Evolutionary conservation across 2,329 filamentous ascomycete species (phyloP).

Genomic region (Pyricularia sp.): DNA sequence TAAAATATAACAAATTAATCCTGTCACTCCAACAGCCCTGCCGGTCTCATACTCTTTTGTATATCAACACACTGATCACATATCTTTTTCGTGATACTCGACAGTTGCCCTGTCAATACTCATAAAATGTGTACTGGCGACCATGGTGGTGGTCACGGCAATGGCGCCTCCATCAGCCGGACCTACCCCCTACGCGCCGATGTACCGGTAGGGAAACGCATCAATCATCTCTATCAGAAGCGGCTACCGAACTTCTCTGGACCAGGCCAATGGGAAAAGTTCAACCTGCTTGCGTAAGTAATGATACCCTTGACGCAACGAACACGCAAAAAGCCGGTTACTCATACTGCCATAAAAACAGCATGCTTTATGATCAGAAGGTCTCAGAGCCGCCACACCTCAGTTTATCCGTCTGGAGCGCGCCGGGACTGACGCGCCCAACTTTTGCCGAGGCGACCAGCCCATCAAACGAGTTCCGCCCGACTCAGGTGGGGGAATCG

Average conservation of each 20-base stretch:
- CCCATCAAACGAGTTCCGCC: constrained; percentile 6
- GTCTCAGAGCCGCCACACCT: constrained; percentile 8
- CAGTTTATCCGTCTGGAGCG: constrained; percentile 9
- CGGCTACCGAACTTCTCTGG: constrained; percentile 13
- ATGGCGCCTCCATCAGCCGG: not conserved
- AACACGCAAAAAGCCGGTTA: not conserved
- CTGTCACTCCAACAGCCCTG: not conserved
- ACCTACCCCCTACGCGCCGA: constrained; percentile 12
- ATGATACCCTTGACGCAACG: constrained; percentile 3
- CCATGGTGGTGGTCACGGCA: not conserved
- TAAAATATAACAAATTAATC: not conserved
- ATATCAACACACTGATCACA: not conserved
- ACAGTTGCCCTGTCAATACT: not conserved
- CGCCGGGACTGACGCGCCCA: constrained; percentile 8
- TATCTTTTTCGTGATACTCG: not conserved
- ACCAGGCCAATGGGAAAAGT: constrained; percentile 12
- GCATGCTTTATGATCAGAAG: constrained; percentile 8
- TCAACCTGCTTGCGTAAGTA: constrained; percentile 13
- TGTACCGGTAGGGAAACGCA: constrained; percentile 12
- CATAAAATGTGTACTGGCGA: not conserved
- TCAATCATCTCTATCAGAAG: constrained; percentile 11
- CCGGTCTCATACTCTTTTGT: not conserved
- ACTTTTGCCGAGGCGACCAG: constrained; percentile 5
- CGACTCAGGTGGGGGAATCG: constrained; percentile 37
- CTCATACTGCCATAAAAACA: not conserved